Base-by-base conservation (phyloP, 2,329 filamentous ascomycete species). In the Ophiosphaerella herpotricha region DNA sequence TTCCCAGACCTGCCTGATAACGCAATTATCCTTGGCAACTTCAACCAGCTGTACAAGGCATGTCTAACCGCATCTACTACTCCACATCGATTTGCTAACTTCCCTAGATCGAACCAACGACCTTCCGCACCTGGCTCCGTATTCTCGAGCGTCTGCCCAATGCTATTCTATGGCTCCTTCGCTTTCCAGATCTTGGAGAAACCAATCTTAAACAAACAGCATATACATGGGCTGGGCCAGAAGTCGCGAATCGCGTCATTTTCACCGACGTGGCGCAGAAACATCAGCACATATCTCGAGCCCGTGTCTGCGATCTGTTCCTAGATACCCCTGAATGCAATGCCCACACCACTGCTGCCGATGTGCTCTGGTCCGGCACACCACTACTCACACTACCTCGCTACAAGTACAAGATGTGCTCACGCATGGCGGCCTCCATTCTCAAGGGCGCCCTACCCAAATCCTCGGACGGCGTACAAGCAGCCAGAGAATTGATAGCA, bases 11-110 rank as follows among this genome's bases (percentile, higher is more conserved):
- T 99, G 11, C 78, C 85, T 2, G 89, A 97, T 64, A 87, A 96
- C 69, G 83, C 85, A 16, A 86, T 99, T 63, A 97, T 99, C 63
- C 82, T 99, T 50, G 94, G 91, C 6, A 99, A 99, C 74, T 99
- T 99, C 76, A 99, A 99, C 69, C 94, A 99, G 73, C 80, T 99
- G 29, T 99, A 99, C 78, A 99, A 99, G 85, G 92, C 94, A 79
- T 58, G 79, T 58, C 43, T 39, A 12, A 12, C 24, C 37, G 9
- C 8, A 39, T 33, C 3, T 31, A 4, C 3, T 21, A 4, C 21
- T 37, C 24, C n/a, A 5, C 13, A 3, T 12, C 18, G 36, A 23
- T 58, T 66, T 51, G 73, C 54, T 37, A n/a, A 47, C 4, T 14
- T 5, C 6, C 9, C 29, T 54, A 96, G 91, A 97, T 99, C 74